A percentile compares a stretch with the other conserved stretches of the same genome.
Evolutionary conservation across 2,329 filamentous ascomycete species (phyloP).

Genomic region (Aspergillus transmontanensis): DNA sequence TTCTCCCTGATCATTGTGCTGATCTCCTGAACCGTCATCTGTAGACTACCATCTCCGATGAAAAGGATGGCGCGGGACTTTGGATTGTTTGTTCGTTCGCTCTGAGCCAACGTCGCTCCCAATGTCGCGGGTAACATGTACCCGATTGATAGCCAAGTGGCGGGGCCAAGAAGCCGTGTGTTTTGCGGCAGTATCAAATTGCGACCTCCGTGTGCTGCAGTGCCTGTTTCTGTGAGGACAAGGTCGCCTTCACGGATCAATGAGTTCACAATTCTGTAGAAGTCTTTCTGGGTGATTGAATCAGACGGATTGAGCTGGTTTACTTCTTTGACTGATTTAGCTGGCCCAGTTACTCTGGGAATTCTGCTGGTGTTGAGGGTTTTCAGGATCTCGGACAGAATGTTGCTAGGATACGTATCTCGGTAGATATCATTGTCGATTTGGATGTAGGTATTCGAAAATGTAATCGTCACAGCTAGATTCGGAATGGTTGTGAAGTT

Average conservation of each 20-base stretch:
- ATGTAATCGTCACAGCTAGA: slow-evolving; percentile 76
- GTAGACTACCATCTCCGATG: slow-evolving; percentile 66
- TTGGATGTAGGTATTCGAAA: slow-evolving; percentile 72
- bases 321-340: slow-evolving; percentile 26
- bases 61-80: slow-evolving; percentile 55
- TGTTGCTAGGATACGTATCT: slow-evolving; percentile 74
- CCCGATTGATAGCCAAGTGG: slow-evolving; percentile 63
- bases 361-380: slow-evolving; percentile 59
- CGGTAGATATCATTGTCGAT: slow-evolving; percentile 74
- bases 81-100: slow-evolving; percentile 20
- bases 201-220: slow-evolving; percentile 57
- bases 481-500: slow-evolving; percentile 80
- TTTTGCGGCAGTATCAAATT: slow-evolving; percentile 54
- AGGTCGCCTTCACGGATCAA: slow-evolving; percentile 58
- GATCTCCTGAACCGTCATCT: slow-evolving; percentile 68
- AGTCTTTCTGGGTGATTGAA: slow-evolving; percentile 13
- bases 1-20: slow-evolving; percentile 63
- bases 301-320: slow-evolving; percentile 48
- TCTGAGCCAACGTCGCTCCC: slow-evolving; percentile 57
- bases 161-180: slow-evolving; percentile 52
- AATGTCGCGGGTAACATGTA: slow-evolving; percentile 62
- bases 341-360: slow-evolving; percentile 40
- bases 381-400: slow-evolving; percentile 70
- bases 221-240: slow-evolving; percentile 61
- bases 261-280: slow-evolving; percentile 51